phyloP scores from a whole-genome alignment of 306 rosid genomes.

The Gastrolobium bilobum region DNA sequence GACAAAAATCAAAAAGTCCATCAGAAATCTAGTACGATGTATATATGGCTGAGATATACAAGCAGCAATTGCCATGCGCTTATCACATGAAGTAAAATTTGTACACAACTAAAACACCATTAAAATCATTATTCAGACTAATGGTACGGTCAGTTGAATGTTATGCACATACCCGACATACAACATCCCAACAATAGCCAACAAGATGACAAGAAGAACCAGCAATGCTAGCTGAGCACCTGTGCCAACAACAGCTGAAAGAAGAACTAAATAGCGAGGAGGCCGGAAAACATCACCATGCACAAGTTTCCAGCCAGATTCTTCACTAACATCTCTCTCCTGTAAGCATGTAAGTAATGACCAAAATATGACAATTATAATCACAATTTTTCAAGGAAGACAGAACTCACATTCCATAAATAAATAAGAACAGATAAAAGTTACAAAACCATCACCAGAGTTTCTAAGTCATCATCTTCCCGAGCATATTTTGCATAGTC shows the following conservation, averaged over 20 bases:
- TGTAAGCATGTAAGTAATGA: slow-evolving; percentile 46
- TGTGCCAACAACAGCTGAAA: slow-evolving; percentile 98
- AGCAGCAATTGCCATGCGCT: slow-evolving; percentile 20
- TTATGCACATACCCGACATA: slow-evolving; percentile 72
- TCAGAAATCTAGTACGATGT: slow-evolving; percentile 10
- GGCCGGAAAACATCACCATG: slow-evolving; percentile 99
- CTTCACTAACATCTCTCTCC: slow-evolving; percentile 99
- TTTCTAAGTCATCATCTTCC: slow-evolving; percentile 97
- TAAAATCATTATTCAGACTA: slow-evolving; percentile 20
- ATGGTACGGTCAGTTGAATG: slow-evolving; percentile 35
- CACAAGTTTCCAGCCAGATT: slow-evolving; percentile 99
- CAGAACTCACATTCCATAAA: slow-evolving; percentile 26
- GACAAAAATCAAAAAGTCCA: slow-evolving; percentile 24
- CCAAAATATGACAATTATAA: slow-evolving; percentile 42
- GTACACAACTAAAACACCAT: slow-evolving; percentile 5
- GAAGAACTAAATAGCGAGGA: slow-evolving; percentile 79
- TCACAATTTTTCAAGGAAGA: slow-evolving; percentile 21
- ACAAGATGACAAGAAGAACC: slow-evolving; percentile 91
- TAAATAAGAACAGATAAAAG: slow-evolving; percentile 28
- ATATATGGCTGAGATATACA: slow-evolving; percentile 33
- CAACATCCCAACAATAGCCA: slow-evolving; percentile 97
- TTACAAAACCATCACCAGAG: slow-evolving; percentile 72
- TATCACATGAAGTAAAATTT: slow-evolving; percentile 16
- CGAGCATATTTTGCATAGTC: slow-evolving; percentile 99
- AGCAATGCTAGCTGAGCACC: slow-evolving; percentile 98